Conservation (phyloP, 768 basidiomycete genomes). For the Tremella fuciformis region DNA sequence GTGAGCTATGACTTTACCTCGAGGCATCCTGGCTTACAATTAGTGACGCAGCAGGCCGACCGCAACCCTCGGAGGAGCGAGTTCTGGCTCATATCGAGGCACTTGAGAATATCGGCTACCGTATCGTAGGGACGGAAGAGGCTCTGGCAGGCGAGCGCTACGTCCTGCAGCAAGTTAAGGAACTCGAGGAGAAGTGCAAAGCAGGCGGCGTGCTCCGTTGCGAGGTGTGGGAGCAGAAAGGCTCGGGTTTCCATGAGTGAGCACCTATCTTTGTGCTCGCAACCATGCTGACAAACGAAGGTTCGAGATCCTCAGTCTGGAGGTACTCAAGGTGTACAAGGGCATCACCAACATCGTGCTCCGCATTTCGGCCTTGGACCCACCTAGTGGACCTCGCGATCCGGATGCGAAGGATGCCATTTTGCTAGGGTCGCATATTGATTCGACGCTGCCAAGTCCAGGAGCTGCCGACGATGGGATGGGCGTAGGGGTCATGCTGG, state of each 20-base stretch:
- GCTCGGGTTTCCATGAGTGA: constrained; percentile 81
- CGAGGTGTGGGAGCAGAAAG: constrained; percentile 85
- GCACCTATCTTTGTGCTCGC: constrained; percentile 38
- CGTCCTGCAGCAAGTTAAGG: constrained; percentile 67
- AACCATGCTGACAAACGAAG: constrained; percentile 53
- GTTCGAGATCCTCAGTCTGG: constrained; percentile 85
- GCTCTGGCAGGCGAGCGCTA: constrained; percentile 81
- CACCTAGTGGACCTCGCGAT: constrained; percentile 59
- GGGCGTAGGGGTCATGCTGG: constrained; percentile 86
- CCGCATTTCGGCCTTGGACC: constrained; percentile 61
- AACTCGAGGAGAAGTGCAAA: constrained; percentile 65
- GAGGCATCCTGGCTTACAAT: neutral
- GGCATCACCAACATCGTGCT: constrained; percentile 85
- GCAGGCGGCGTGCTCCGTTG: constrained; percentile 71
- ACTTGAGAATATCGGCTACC: constrained; percentile 78
- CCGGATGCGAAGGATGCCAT: constrained; percentile 73
- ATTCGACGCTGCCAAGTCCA: constrained; percentile 83
- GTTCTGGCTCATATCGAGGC: constrained; percentile 40
- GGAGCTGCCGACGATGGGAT: constrained; percentile 65
- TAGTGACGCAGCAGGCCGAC: constrained; percentile 32
- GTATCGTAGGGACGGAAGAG: constrained; percentile 86
- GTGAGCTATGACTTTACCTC: constrained; percentile 12
- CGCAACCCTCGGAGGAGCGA: constrained; percentile 38
- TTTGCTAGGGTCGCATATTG: constrained; percentile 83
- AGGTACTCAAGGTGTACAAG: constrained; percentile 78